phyloP scores from a whole-genome alignment of 352 stramenopile species.

The Pythium angustatum region DNA sequence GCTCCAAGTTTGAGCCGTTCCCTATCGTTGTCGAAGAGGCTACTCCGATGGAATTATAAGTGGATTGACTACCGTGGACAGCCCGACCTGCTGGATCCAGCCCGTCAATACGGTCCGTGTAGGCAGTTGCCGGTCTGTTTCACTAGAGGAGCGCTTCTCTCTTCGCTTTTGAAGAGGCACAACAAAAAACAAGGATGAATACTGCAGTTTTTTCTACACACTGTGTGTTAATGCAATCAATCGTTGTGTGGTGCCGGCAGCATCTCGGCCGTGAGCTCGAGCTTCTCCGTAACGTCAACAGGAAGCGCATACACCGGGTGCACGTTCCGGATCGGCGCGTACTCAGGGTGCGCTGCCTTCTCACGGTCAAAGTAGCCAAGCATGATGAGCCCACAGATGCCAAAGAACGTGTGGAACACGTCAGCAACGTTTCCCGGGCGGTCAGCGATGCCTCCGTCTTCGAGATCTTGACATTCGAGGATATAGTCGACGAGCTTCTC shows the following conservation, averaged over 20 bases:
- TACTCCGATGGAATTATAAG: constrained; percentile 78
- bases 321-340: constrained; percentile 82
- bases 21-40: constrained; percentile 73
- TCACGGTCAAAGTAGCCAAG: constrained; percentile 91
- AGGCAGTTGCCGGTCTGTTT: background rate
- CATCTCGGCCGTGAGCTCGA: constrained; percentile 84
- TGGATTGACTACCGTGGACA: background rate
- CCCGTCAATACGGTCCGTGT: background rate
- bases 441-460: constrained; percentile 98
- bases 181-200: constrained; percentile 2
- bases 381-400: constrained; percentile 93
- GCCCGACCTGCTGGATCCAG: background rate
- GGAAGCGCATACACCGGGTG: constrained; percentile 96
- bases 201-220: constrained; percentile 1
- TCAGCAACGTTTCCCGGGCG: constrained; percentile 96
- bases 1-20: constrained; percentile 75
- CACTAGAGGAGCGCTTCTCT: constrained; percentile 14
- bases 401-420: constrained; percentile 99
- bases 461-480: constrained; percentile 94
- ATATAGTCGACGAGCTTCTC: constrained; percentile 94
- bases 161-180: constrained; percentile 2
- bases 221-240: background rate
- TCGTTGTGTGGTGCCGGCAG: constrained; percentile 28
- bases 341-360: constrained; percentile 51
- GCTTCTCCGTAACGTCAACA: constrained; percentile 85